These are phyloP conservation scores for Fusarium paranaense DNA, from an alignment of 2,329 filamentous ascomycete species.

Conservation along the genomic window DNA sequence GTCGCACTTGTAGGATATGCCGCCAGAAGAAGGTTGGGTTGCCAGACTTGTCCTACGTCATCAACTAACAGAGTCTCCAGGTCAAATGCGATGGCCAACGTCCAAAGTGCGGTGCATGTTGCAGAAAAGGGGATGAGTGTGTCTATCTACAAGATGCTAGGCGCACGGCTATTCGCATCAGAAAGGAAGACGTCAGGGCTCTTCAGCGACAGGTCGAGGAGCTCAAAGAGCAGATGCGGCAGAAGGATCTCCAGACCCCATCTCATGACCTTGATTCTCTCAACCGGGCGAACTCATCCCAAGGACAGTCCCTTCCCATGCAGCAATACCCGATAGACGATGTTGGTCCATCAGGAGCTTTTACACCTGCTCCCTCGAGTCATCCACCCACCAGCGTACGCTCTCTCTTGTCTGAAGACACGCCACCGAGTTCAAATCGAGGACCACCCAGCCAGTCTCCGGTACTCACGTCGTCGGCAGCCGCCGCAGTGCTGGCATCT, in stretches of 20 bases:
- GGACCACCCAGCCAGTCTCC: background rate
- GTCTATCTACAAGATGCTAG: conserved; percentile 1
- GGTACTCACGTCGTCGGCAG: background rate
- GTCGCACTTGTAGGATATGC: background rate
- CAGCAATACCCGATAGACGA: background rate
- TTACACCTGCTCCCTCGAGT: background rate
- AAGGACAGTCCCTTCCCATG: background rate
- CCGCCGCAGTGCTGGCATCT: background rate
- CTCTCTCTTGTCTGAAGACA: background rate
- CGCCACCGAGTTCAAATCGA: background rate
- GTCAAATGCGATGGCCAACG: background rate
- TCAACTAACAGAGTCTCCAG: background rate
- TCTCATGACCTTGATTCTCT: background rate
- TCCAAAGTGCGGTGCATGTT: background rate
- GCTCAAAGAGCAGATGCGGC: background rate
- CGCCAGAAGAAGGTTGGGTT: background rate
- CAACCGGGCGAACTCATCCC: background rate
- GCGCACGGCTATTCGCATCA: background rate
- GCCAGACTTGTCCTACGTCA: background rate
- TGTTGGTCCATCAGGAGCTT: background rate
- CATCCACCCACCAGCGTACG: background rate
- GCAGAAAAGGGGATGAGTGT: background rate
- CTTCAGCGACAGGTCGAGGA: conserved; percentile 1
- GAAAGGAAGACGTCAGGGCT: conserved; percentile 3
- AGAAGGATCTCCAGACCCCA: background rate